These are phyloP conservation scores for Lactifluus echinatus DNA, from an alignment of 768 basidiomycete genomes.

Conservation along the genomic window DNA sequence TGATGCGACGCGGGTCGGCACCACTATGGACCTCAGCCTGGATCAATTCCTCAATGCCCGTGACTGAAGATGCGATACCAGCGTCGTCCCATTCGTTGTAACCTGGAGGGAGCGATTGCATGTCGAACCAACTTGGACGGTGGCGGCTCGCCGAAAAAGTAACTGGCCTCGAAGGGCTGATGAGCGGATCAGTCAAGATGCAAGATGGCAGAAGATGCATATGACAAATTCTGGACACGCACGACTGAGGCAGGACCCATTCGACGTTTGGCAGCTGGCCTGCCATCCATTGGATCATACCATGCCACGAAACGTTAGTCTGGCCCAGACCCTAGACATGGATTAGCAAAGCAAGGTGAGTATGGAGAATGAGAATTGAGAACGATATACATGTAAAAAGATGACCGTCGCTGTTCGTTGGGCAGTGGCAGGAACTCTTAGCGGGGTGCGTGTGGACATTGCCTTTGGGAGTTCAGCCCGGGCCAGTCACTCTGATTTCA, in stretches of 20 bases:
- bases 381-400: slow-evolving; percentile 25
- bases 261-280: slow-evolving; percentile 31
- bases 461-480: background rate
- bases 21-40: slow-evolving; percentile 32
- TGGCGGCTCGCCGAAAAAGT: slow-evolving; percentile 25
- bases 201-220: too few species aligned
- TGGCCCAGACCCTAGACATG: slow-evolving; percentile 34
- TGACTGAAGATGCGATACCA: slow-evolving; percentile 30
- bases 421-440: slow-evolving; percentile 15
- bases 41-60: slow-evolving; percentile 31
- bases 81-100: slow-evolving; percentile 31
- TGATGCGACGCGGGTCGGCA: slow-evolving; percentile 29
- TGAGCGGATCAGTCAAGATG: background rate
- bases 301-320: slow-evolving; percentile 30
- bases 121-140: slow-evolving; percentile 38
- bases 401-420: slow-evolving; percentile 25
- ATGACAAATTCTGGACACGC: slow-evolving; percentile 7
- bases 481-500: background rate
- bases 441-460: background rate
- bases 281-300: slow-evolving; percentile 29
- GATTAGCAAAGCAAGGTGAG: background rate
- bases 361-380: background rate
- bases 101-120: slow-evolving; percentile 31
- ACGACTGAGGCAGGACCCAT: slow-evolving; percentile 41
- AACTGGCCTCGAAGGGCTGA: slow-evolving; percentile 27